phyloP scores from a whole-genome alignment of 2,329 filamentous ascomycete genomes.

The Claviceps humidiphila region DNA sequence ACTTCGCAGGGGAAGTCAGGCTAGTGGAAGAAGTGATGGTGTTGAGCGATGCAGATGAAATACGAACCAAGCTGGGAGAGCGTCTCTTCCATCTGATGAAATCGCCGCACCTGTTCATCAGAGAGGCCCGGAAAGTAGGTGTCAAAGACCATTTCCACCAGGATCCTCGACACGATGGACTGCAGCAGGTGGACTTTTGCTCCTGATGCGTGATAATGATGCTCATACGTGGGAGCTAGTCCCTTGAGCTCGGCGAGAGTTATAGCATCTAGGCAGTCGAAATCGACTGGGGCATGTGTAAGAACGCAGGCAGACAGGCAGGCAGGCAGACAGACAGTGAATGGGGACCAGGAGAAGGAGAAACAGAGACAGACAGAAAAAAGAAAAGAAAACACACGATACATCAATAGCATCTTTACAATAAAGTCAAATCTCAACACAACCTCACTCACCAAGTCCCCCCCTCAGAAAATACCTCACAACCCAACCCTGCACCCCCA shows the following conservation, averaged over 20 bases:
- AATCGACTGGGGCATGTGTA: slow-evolving; percentile 21
- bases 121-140: slow-evolving; percentile 51
- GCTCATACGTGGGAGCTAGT: slow-evolving; percentile 45
- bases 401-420: too few species aligned
- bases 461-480: slow-evolving; percentile 54
- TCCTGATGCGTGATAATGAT: slow-evolving; percentile 36
- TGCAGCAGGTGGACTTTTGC: slow-evolving; percentile 51
- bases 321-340: too few species aligned
- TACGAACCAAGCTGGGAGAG: slow-evolving; percentile 28
- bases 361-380: not conserved
- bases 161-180: slow-evolving; percentile 43
- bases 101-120: slow-evolving; percentile 35
- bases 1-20: too few species aligned
- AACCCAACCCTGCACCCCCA: slow-evolving; percentile 62
- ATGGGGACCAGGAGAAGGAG: too few species aligned
- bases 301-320: too few species aligned
- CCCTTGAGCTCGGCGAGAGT: slow-evolving; percentile 29
- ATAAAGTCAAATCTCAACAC: too few species aligned
- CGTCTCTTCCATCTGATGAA: slow-evolving; percentile 35
- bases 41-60: not conserved
- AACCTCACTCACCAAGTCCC: slow-evolving; percentile 34
- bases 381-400: not conserved
- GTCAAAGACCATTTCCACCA: slow-evolving; percentile 49
- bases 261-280: slow-evolving; percentile 26
- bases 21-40: not conserved